A percentile compares a stretch with the other conserved stretches of the same genome.
Conservation (phyloP, 768 basidiomycete genomes). For the Amyloporia xantha region DNA sequence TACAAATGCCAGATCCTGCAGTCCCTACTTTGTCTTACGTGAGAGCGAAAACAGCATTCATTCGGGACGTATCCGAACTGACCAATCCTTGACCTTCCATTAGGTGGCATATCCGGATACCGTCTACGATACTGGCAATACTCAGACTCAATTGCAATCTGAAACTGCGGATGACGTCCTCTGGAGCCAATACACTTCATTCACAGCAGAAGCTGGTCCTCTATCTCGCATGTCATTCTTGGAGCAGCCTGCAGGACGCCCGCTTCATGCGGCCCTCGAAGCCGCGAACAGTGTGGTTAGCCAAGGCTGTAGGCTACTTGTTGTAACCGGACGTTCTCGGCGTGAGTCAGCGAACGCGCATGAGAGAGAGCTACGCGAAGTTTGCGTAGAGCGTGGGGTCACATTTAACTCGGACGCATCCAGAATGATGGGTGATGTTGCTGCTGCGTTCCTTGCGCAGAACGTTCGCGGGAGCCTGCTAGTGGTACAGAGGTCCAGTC, state of each 20-base stretch:
- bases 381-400: conserved; percentile 36
- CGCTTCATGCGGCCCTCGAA: conserved; percentile 51
- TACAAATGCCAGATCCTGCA: conserved; percentile 8
- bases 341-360: conserved; percentile 59
- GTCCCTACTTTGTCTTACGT: conserved; percentile 27
- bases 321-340: conserved; percentile 69
- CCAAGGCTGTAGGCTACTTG: conserved; percentile 45
- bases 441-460: conserved; percentile 56
- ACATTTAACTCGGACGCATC: conserved; percentile 49
- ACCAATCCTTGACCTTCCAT: background rate
- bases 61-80: background rate
- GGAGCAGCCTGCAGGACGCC: conserved; percentile 40
- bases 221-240: conserved; percentile 63
- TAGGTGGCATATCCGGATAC: conserved; percentile 48
- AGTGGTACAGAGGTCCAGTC: conserved; percentile 48
- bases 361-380: conserved; percentile 45
- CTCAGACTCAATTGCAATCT: conserved; percentile 63
- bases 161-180: conserved; percentile 76
- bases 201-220: conserved; percentile 29
- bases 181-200: conserved; percentile 59
- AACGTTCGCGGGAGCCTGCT: conserved; percentile 45
- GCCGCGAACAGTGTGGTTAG: conserved; percentile 25
- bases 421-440: conserved; percentile 73
- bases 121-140: conserved; percentile 57
- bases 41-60: conserved; percentile 1